Evolutionary conservation across 805 yeast genomes (phyloP), one percentile per base, ranked within the genome.

Genomic region (Kluyveromyces starmeri): DNA sequence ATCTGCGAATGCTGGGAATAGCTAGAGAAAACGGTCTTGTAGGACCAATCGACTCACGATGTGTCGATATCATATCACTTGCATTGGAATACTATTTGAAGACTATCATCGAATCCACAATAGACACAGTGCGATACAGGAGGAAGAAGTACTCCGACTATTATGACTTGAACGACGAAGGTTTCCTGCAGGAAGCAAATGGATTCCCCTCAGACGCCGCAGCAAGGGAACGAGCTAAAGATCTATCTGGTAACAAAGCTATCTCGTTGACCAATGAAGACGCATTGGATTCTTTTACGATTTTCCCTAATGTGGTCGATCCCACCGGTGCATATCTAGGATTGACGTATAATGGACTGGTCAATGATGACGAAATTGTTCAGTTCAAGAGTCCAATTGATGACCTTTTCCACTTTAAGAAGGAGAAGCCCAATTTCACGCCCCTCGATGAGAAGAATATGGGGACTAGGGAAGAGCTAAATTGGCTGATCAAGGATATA

Each of bases 11-110:
- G 68, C 59, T 78, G 14, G 92, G 95, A 50, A 76, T 82, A 7
- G 80, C 92, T 44, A 69, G 96, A 47, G 97, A 92, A 50, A 76
- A 85, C 52, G 98, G 98, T 0, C 62, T 92, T 7, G 68, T 86
- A 0, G 95, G 95, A 1, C 74, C 77, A 11, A 67, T 89, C n/a
- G 78, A 75, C 28, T 70, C 78, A n/a, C 77, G 75, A 14, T 83
- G 81, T 5, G 71, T 83, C n/a, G 94, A 86, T 36, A 62, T 92
- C 13, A 54, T 88, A 42, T 63, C 77, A 15, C 57, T 82, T n/a
- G 96, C 96, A 0, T 62, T 92, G 27, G 96, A 89, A 50, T 66
- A 71, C 21, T 89, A 86, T 58, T 58, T 92, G 43, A 82, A 79
- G 47, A 73, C 75, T 39, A 63, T 88, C 8, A 59, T 89, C 5